Evolutionary conservation across 2,329 filamentous ascomycete genomes (phyloP).

Genomic region (Diplodia intermedia): DNA sequence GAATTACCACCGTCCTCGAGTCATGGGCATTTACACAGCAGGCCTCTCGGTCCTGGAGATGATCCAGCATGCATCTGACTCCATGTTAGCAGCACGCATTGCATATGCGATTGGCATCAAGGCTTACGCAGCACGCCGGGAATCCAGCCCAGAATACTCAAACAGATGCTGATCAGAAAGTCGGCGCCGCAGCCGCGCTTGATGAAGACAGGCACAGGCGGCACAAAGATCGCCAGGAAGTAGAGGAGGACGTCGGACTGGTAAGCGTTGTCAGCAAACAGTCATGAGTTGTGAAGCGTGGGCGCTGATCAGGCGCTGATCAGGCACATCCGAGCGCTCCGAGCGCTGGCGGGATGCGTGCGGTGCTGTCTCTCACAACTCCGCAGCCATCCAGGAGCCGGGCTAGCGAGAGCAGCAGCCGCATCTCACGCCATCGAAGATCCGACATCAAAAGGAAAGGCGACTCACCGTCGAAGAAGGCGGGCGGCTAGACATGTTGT

Average conservation of each 20-base stretch:
- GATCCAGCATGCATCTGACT: slow-evolving; percentile 39
- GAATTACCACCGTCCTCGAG: background rate
- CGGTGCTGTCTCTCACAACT: background rate
- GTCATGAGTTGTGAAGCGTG: background rate
- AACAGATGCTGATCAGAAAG: slow-evolving; percentile 51
- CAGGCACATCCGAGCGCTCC: background rate
- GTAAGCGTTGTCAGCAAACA: background rate
- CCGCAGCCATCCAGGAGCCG: background rate
- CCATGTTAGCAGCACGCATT: background rate
- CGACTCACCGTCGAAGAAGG: slow-evolving; percentile 26
- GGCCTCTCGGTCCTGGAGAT: slow-evolving; percentile 35
- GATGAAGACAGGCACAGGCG: slow-evolving; percentile 51
- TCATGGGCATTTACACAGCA: background rate
- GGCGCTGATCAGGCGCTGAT: background rate
- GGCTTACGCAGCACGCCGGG: slow-evolving; percentile 39
- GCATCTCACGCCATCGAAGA: background rate
- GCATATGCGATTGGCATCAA: background rate
- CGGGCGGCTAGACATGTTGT: slow-evolving; percentile 12
- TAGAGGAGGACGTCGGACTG: slow-evolving; percentile 42
- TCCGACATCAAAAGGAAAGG: background rate
- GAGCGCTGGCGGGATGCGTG: background rate
- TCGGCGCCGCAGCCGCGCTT: slow-evolving; percentile 50
- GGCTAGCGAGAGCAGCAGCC: background rate
- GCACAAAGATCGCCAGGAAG: slow-evolving; percentile 45
- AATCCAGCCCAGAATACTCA: slow-evolving; percentile 48